Percentiles rank a stretch among this genome's conserved stretches.
These are phyloP conservation scores for Fusarium acutatum DNA, from an alignment of 2,329 filamentous ascomycete species.

Conservation along the genomic window DNA sequence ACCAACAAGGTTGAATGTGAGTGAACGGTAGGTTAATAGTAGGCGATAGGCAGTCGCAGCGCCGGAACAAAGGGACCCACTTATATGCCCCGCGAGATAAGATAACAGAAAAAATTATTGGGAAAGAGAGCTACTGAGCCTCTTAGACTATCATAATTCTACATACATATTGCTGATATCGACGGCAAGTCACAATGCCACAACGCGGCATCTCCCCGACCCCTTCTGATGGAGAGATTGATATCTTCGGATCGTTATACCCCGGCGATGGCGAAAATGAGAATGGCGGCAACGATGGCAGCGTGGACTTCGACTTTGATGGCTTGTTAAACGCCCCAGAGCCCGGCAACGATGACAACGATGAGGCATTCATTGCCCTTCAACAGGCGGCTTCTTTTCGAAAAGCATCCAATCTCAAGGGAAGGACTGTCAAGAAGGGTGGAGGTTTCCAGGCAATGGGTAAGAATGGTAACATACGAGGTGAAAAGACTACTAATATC, in stretches of 20 bases:
- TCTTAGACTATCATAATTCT: slow-evolving; percentile 4
- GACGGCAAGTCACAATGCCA: slow-evolving; percentile 63
- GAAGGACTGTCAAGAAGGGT: slow-evolving; percentile 89
- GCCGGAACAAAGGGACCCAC: slow-evolving; percentile 26
- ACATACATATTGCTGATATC: slow-evolving; percentile 7
- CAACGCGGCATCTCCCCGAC: slow-evolving; percentile 81
- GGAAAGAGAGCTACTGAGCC: slow-evolving; percentile 24
- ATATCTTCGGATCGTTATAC: slow-evolving; percentile 84
- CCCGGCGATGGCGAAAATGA: slow-evolving; percentile 65
- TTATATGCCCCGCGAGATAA: slow-evolving; percentile 49
- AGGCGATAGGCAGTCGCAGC: slow-evolving; percentile 1
- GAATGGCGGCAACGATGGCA: slow-evolving; percentile 47
- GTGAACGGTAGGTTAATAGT: neutral
- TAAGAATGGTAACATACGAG: slow-evolving; percentile 45
- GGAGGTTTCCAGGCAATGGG: slow-evolving; percentile 97
- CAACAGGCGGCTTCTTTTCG: slow-evolving; percentile 88
- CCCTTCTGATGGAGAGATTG: slow-evolving; percentile 87
- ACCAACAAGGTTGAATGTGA: neutral
- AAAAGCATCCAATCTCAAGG: slow-evolving; percentile 83
- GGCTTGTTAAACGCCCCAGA: slow-evolving; percentile 65
- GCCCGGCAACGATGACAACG: slow-evolving; percentile 66
- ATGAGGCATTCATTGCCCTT: slow-evolving; percentile 91
- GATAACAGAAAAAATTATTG: slow-evolving; percentile 51
- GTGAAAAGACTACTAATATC: slow-evolving; percentile 18
- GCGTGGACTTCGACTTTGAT: slow-evolving; percentile 63